Evolutionary conservation across 23 red algal genomes (phyloP).

Genomic region (Porphyridium purpureum): DNA sequence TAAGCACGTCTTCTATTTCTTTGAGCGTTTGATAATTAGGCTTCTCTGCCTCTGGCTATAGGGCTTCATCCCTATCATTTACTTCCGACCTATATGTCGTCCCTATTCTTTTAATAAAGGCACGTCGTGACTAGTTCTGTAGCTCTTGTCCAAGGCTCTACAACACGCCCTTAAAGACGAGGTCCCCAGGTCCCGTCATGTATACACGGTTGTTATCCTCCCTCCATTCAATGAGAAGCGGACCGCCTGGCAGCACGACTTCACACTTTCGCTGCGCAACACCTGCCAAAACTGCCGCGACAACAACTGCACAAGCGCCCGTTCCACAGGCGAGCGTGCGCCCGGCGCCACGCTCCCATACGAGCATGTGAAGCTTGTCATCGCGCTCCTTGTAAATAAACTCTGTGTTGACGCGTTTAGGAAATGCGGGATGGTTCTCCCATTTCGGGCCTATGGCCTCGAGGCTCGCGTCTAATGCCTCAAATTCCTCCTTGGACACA

Average conservation of each 20-base stretch:
- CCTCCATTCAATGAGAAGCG: conserved; percentile 65
- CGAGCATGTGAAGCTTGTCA: conserved; percentile 53
- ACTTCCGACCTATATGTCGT: too few relatives aligned
- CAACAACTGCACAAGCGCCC: conserved; percentile 82
- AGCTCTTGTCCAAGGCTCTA: too few relatives aligned
- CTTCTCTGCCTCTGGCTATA: too few relatives aligned
- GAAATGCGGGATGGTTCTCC: conserved; percentile 56
- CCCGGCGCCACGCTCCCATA: conserved; percentile 93
- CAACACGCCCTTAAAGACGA: too few relatives aligned
- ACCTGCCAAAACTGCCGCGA: conserved; percentile 51
- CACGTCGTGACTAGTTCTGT: too few relatives aligned
- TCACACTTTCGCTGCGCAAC: conserved; percentile 11
- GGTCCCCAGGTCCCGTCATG: conserved; percentile 95
- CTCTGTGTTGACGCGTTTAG: conserved; percentile 71
- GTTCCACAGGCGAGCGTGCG: conserved; percentile 93
- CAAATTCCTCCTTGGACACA: conserved; percentile 36
- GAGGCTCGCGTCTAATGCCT: conserved; percentile 34
- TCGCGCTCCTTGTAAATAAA: conserved; percentile 31
- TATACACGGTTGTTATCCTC: conserved; percentile 34
- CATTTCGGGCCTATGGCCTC: conserved; percentile 62
- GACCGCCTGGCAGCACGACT: conserved; percentile 71
- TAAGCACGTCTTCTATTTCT: too few relatives aligned
- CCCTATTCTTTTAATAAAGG: too few relatives aligned
- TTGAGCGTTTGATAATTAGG: too few relatives aligned
- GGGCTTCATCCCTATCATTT: too few relatives aligned